phyloP scores from a whole-genome alignment of 73 alveolate species.

The Paramecium primaurelia region DNA sequence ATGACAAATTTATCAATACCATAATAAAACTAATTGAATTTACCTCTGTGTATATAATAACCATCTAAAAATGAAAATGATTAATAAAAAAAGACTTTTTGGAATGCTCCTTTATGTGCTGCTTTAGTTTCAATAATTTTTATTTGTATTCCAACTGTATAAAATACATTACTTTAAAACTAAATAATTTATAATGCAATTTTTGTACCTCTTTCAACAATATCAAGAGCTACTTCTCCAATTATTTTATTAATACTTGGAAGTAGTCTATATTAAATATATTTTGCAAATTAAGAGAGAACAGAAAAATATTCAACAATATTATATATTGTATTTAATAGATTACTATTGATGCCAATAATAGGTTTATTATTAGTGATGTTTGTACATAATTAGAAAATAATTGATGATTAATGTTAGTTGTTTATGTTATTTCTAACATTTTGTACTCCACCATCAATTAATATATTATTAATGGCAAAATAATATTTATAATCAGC shows the following conservation, averaged over 20 bases:
- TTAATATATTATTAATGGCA: not conserved
- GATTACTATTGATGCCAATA: not conserved
- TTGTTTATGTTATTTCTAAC: conserved; percentile 1
- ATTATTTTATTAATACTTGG: not conserved
- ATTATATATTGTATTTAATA: not conserved
- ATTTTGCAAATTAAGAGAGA: not conserved
- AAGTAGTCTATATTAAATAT: not conserved
- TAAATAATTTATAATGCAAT: not conserved
- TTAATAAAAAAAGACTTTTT: not conserved
- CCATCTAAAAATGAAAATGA: not conserved
- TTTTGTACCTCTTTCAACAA: not conserved
- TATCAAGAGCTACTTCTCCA: not conserved
- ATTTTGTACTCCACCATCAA: conserved; percentile 29
- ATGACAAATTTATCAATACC: not conserved
- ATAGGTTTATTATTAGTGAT: not conserved
- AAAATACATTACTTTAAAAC: not conserved
- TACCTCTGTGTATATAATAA: not conserved
- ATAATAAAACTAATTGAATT: not conserved
- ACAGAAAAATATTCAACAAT: not conserved
- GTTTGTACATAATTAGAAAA: not conserved
- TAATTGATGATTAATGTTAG: not conserved
- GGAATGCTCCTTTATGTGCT: not conserved
- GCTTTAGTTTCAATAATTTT: not conserved
- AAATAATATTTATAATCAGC: not conserved
- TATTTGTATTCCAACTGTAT: not conserved